Evolutionary conservation across 176 grass and related monocot genomes (phyloP).

Genomic region (Poa pratensis): DNA sequence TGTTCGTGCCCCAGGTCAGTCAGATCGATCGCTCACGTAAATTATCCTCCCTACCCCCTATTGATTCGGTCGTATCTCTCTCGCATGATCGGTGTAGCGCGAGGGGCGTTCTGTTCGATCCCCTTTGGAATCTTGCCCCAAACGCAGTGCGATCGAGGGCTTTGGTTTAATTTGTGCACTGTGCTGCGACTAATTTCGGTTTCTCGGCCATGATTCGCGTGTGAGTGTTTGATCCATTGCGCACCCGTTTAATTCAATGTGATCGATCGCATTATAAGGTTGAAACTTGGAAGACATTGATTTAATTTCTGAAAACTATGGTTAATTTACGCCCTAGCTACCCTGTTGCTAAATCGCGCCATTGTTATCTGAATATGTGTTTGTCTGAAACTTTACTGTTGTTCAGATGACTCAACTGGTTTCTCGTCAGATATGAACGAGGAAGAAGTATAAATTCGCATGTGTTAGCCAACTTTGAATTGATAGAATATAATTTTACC

Average conservation of each 20-base stretch:
- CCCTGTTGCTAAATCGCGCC: background rate
- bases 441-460: background rate
- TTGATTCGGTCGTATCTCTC: background rate
- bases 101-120: background rate
- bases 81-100: background rate
- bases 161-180: background rate
- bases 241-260: no score
- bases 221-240: background rate
- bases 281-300: background rate
- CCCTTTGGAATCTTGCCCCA: background rate
- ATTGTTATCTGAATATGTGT: background rate
- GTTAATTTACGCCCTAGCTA: background rate
- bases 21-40: background rate
- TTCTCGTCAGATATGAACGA: background rate
- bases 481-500: background rate
- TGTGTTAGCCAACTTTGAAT: background rate
- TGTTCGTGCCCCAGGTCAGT: conserved; percentile 89
- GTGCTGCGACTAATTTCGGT: background rate
- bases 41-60: background rate
- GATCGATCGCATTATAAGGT: background rate
- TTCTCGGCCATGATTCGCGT: background rate
- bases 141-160: background rate
- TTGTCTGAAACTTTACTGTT: background rate
- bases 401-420: background rate
- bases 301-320: background rate